Evolutionary conservation across 768 basidiomycete species (phyloP), one percentile per base, ranked within the genome.

Genomic region (Rhodotorula toruloides): DNA sequence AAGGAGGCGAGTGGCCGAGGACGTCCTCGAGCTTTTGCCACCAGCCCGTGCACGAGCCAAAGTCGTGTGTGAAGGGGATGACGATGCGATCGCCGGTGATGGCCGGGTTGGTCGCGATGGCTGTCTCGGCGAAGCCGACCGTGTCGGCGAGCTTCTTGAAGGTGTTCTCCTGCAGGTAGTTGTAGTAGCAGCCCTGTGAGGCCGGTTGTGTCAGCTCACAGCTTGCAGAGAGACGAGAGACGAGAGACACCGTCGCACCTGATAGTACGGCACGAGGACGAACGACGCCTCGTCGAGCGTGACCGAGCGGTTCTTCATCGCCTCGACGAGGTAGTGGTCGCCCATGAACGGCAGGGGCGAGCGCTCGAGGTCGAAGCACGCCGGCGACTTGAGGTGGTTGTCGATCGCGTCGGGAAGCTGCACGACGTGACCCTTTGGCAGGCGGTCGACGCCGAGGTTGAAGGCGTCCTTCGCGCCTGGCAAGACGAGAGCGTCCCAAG

Each of bases 31-130:
- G 67, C 27, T 53, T 56, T 4, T 69, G 67, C 71, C 73, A 72
- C 69, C 69, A 74, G 5, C 73, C 73, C 17, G 70, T 71, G 61
- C 73, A 74, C 27, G 68, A 68, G 3, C 73, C 73, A 55, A 64
- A 74, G 65, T 74, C 73, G 58, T 74, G 72, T 22, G 70, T 69
- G 61, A 74, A 72, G n/a, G 73, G 73, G 47, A 74, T 44, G 36
- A 70, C 69, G 50, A 74, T 61, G 43, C 63, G 62, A 32, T 64
- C 61, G 34, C 60, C 69, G 3, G 53, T 48, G 48, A 74, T 67
- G 25, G 69, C 50, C 17, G 66, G 56, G 5, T 63, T 44, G 9
- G 66, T 36, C 27, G 68, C 56, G 53, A 74, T 55, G 43, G 59
- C 54, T 3, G 60, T 58, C 50, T 72, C 71, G 59, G 68, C 68